Base-by-base conservation (phyloP, 805 yeast genomes). In the Saturnispora besseyi region DNA sequence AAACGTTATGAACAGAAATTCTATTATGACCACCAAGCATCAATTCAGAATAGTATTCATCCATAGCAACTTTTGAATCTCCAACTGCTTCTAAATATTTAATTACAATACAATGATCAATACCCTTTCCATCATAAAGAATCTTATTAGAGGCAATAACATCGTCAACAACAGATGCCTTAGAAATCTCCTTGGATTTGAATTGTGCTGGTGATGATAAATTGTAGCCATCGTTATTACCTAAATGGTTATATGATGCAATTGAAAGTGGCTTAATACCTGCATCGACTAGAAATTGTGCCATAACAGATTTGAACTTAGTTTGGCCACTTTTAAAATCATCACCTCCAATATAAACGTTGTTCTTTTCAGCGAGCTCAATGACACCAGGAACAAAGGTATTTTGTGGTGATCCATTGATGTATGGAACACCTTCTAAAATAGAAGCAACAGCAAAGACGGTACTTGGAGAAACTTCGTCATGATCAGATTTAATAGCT, bases 11-110 rank as follows among this genome's bases (percentile, higher is more conserved):
- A 63, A 91, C 84, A 44, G 95, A 82, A 58, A 90, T 85, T 65
- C 93, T 84, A 74, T 90, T 91, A 72, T 90, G 96, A 42, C 98
- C 98, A 54, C 98, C 98, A 60, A 90, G 77, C 97, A 90, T 91
- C 64, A 90, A 81, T 70, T 90, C 97, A 50, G 95, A 84, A 73
- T 91, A 88, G 73, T 90, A 90, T 72, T 91, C 97, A 69, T 90
- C 98, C 97, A 90, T 91, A 48, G 98, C 98, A 56, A 90, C 96
- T 74, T 90, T 90, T 56, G 93, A 82, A 69, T 90, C 98, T 36
- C 96, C 96, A 45, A 90, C 97, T 8, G 97, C 96, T 50, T 87
- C 85, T 65, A 91, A 72, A 68, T 90, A 89, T 72, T 90, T 90
- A 74, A 90, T 90, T 53, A 90, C 97, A 66, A 90, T 90, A 71